Percentiles rank a stretch among this genome's conserved stretches.
Conservation (phyloP, 305 asterid species). For the Stenogyne calaminthoides region DNA sequence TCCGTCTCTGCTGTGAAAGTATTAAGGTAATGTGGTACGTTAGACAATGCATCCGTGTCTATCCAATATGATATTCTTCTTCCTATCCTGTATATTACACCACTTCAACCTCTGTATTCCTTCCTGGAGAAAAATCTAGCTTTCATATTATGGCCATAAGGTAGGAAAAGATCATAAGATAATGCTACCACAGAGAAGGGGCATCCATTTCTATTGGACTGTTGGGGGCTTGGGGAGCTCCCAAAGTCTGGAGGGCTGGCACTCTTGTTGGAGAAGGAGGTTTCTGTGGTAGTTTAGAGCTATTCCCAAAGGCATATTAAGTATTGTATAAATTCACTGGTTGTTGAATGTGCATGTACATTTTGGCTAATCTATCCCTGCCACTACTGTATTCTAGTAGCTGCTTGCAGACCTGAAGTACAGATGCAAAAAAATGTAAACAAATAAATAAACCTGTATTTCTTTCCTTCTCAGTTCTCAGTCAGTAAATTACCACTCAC, state of each 20-base stretch:
- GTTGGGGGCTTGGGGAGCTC: not conserved
- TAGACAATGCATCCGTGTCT: not conserved
- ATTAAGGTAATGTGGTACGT: not conserved
- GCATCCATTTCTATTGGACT: not conserved
- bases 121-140: not conserved
- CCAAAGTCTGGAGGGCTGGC: not conserved
- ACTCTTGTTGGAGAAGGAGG: not conserved
- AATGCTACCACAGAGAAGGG: not conserved
- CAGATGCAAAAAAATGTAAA: not conserved
- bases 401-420: not conserved
- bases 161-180: not conserved
- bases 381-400: too few species aligned
- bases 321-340: not conserved
- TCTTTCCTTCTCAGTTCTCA: too few species aligned
- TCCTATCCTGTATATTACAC: not conserved
- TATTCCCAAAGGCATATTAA: not conserved
- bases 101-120: not conserved
- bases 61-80: not conserved
- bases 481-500: too few species aligned
- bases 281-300: not conserved
- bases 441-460: too few species aligned
- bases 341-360: too few species aligned
- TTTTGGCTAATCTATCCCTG: too few species aligned
- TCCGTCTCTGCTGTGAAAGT: not conserved
- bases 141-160: not conserved